Evolutionary conservation across 352 stramenopile species (phyloP).

Genomic region (Thraustotheca clavata): DNA sequence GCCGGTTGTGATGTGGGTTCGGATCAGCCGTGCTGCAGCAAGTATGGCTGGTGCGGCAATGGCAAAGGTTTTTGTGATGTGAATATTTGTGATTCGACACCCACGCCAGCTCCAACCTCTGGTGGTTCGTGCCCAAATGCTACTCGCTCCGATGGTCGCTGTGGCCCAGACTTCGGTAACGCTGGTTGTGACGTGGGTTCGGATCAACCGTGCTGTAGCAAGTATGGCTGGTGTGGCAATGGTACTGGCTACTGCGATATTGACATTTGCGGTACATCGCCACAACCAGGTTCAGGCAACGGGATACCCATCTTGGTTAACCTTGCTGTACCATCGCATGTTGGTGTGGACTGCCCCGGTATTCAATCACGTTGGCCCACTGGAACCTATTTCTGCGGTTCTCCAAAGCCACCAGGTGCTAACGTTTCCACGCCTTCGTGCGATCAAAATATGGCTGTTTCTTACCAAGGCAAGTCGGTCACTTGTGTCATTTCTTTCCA

Average conservation of each 20-base stretch:
- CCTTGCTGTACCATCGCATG: not conserved
- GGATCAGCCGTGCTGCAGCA: not conserved
- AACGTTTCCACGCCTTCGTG: not conserved
- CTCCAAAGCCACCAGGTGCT: not conserved
- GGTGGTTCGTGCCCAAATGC: not conserved
- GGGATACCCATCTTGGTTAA: not conserved
- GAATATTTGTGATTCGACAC: not conserved
- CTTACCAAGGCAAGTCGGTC: not conserved
- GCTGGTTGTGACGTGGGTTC: not conserved
- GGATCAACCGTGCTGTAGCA: not conserved
- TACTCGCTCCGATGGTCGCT: not conserved
- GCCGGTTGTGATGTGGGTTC: not conserved
- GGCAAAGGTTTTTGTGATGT: not conserved
- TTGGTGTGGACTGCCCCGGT: not conserved
- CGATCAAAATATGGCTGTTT: not conserved
- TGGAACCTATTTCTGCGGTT: not conserved
- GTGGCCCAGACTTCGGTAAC: not conserved
- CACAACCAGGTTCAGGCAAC: not conserved
- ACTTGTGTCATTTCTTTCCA: constrained; percentile 5
- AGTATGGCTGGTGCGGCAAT: constrained; percentile 3
- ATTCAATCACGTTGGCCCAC: not conserved
- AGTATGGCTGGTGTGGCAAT: not conserved
- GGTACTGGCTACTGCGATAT: not conserved
- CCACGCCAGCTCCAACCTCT: not conserved
- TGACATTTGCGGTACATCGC: not conserved